phyloP scores from a whole-genome alignment of 2,329 filamentous ascomycete species.

The Ceratocystis cacaofunesta region DNA sequence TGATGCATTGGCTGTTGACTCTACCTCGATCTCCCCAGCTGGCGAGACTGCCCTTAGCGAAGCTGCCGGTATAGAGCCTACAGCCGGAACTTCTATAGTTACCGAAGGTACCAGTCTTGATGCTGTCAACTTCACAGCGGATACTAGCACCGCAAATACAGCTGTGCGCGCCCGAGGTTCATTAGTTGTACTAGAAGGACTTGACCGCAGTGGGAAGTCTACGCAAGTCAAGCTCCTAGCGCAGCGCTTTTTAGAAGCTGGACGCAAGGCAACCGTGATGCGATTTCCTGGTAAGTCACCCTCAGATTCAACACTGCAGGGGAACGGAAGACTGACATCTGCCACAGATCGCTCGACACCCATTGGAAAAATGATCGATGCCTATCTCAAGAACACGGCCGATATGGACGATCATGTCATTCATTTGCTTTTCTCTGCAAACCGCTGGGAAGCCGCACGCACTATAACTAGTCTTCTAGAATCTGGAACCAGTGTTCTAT shows the following conservation, averaged over 20 bases:
- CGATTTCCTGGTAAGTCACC: conserved; percentile 39
- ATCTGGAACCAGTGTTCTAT: conserved; percentile 59
- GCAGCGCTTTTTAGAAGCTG: conserved; percentile 35
- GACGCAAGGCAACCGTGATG: conserved; percentile 37
- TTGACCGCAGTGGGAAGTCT: conserved; percentile 84
- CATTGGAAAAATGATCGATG: conserved; percentile 76
- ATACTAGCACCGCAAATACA: conserved; percentile 11
- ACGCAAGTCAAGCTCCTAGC: conserved; percentile 66
- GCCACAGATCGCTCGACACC: conserved; percentile 59
- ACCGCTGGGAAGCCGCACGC: conserved; percentile 61
- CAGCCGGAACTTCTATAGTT: neutral
- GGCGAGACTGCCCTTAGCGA: neutral
- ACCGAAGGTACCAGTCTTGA: neutral
- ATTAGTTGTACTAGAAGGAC: conserved; percentile 72
- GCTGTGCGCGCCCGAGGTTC: conserved; percentile 38
- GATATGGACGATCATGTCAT: conserved; percentile 78
- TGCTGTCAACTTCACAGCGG: neutral
- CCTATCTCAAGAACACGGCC: conserved; percentile 57
- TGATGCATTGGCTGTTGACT: neutral
- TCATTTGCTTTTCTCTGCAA: conserved; percentile 79
- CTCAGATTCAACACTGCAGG: neutral
- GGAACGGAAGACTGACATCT: neutral
- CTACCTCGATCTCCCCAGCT: neutral
- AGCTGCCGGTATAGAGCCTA: neutral
- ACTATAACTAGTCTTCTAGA: conserved; percentile 40